These are phyloP conservation scores for Cicer judaicum DNA, from an alignment of 306 rosid genomes.

Conservation along the genomic window DNA sequence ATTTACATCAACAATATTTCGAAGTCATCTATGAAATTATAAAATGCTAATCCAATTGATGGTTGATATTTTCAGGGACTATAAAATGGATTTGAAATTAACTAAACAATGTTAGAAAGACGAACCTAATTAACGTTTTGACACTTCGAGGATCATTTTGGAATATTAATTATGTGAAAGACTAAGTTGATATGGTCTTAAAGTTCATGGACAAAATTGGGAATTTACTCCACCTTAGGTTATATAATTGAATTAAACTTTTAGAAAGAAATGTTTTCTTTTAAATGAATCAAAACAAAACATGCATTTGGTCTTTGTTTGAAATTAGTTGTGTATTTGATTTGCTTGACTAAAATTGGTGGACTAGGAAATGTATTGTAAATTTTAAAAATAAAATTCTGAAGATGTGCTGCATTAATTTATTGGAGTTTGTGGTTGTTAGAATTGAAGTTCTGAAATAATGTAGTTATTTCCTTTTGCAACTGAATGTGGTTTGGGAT, in stretches of 20 bases:
- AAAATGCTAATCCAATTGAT: neutral
- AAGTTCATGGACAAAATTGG: too few species aligned
- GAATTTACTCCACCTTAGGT: too few species aligned
- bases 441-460: neutral
- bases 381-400: too few species aligned
- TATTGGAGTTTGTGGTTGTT: constrained; percentile 6
- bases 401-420: constrained; percentile 22
- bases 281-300: neutral
- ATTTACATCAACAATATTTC: neutral
- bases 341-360: constrained; percentile 1
- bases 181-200: too few species aligned
- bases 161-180: too few species aligned
- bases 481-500: constrained; percentile 10
- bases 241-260: too few species aligned
- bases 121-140: too few species aligned
- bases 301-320: neutral
- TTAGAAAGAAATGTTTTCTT: too few species aligned
- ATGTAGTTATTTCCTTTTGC: constrained; percentile 5
- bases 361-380: neutral
- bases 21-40: neutral
- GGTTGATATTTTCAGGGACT: neutral
- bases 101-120: neutral
- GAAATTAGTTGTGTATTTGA: neutral
- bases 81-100: neutral
- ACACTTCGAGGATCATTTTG: too few species aligned